These are phyloP conservation scores for Lophium mytilinum DNA, from an alignment of 495 filamentous ascomycete species.

Conservation along the genomic window DNA sequence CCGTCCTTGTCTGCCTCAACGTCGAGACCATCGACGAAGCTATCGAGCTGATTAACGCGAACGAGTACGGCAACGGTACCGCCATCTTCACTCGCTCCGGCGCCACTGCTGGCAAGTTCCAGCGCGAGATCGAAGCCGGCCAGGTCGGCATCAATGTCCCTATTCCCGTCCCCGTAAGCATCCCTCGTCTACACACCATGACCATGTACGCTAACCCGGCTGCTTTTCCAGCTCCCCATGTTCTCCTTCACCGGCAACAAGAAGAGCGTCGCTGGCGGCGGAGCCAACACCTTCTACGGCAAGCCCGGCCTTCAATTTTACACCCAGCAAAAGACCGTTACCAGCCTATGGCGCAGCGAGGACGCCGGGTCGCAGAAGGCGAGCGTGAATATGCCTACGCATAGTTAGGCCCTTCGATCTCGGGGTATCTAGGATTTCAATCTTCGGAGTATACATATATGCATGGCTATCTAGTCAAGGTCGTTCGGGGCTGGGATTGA, in stretches of 20 bases:
- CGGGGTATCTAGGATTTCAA: too few relatives aligned
- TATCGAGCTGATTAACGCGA: conserved; percentile 56
- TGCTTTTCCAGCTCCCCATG: conserved; percentile 48
- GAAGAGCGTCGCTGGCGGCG: conserved; percentile 87
- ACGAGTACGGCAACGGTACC: conserved; percentile 64
- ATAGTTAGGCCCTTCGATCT: conserved; percentile 30
- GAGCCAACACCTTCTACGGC: conserved; percentile 92
- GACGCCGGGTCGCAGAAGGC: conserved; percentile 78
- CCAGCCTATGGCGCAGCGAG: conserved; percentile 78
- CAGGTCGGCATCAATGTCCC: conserved; percentile 71
- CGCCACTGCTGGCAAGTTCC: conserved; percentile 53
- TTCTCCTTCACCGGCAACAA: conserved; percentile 99
- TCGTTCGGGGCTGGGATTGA: too few relatives aligned
- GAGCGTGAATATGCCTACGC: conserved; percentile 89
- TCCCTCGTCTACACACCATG: conserved; percentile 35
- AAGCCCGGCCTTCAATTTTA: conserved; percentile 88
- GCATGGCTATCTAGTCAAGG: too few relatives aligned
- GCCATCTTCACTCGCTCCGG: conserved; percentile 61
- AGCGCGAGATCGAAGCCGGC: conserved; percentile 67
- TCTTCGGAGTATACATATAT: neutral
- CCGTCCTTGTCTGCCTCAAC: conserved; percentile 80
- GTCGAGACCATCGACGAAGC: conserved; percentile 76
- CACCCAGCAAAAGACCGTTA: conserved; percentile 96
- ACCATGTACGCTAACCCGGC: neutral
- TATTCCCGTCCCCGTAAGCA: conserved; percentile 56